These are phyloP conservation scores for Schizophyllum commune DNA, from an alignment of 1,284 basidiomycete genomes.

Conservation along the genomic window DNA sequence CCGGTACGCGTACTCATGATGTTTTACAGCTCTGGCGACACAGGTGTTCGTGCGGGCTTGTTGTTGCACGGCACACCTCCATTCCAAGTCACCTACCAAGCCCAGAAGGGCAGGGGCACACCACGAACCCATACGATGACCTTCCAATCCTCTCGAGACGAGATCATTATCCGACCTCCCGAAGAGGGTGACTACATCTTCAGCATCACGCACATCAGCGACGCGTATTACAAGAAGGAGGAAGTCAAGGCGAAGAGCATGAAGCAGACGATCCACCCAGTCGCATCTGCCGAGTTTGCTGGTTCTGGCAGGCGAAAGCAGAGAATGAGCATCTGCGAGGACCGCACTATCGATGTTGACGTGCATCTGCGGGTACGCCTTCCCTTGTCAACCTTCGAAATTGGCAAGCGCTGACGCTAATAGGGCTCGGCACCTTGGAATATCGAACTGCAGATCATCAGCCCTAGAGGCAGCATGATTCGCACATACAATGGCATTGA, in stretches of 20 bases:
- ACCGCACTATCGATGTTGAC: constrained; percentile 64
- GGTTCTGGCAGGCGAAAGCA: constrained; percentile 35
- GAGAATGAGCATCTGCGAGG: constrained; percentile 67
- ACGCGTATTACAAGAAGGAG: constrained; percentile 77
- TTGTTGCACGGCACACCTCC: constrained; percentile 87
- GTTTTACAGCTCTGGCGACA: constrained; percentile 77
- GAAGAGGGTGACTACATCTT: constrained; percentile 88
- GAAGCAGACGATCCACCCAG: constrained; percentile 82
- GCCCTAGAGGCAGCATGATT: constrained; percentile 54
- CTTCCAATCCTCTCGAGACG: constrained; percentile 70
- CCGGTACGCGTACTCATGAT: neutral
- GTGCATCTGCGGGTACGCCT: constrained; percentile 45
- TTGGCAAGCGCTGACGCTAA: too few species aligned
- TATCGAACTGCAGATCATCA: constrained; percentile 72
- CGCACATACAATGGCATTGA: constrained; percentile 52
- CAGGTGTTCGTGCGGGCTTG: constrained; percentile 83
- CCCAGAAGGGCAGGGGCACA: constrained; percentile 61
- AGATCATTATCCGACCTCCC: constrained; percentile 83
- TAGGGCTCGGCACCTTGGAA: constrained; percentile 84
- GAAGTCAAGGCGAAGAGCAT: constrained; percentile 67
- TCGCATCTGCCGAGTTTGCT: constrained; percentile 72
- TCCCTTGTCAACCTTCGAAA: too few species aligned
- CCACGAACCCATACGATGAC: constrained; percentile 36
- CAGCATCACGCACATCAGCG: constrained; percentile 74
- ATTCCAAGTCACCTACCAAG: constrained; percentile 76